Percentiles rank a stretch among this genome's conserved stretches.
phyloP scores from a whole-genome alignment of 2,329 filamentous ascomycete genomes.

The Cordyceps sp. region DNA sequence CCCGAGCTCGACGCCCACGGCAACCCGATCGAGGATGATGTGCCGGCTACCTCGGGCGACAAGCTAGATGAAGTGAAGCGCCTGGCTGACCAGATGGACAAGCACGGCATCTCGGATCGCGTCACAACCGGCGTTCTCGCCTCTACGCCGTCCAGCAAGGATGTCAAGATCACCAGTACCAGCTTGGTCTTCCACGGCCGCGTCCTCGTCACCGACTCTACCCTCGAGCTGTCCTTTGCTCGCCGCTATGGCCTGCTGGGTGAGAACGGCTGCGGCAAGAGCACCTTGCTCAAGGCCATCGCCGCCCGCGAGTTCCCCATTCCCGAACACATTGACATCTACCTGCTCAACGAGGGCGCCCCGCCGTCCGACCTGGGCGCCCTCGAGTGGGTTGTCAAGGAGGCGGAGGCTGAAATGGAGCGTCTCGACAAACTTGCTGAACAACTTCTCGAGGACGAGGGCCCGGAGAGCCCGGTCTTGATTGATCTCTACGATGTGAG shows the following conservation, averaged over 20 bases:
- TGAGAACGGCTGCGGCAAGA: conserved; percentile 99
- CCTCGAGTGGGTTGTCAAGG: conserved; percentile 89
- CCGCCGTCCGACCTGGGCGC: conserved; percentile 78
- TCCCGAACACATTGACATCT: conserved; percentile 93
- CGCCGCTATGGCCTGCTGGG: conserved; percentile 88
- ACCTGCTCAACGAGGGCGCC: conserved; percentile 93
- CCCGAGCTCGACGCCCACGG: conserved; percentile 47
- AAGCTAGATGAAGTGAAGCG: conserved; percentile 74
- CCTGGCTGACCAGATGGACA: conserved; percentile 83
- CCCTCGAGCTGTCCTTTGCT: conserved; percentile 81
- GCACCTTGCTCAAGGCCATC: conserved; percentile 91
- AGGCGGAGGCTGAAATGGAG: conserved; percentile 86
- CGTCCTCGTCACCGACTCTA: conserved; percentile 87
- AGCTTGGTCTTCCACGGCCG: conserved; percentile 96
- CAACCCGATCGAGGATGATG: conserved; percentile 37
- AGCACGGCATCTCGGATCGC: conserved; percentile 88
- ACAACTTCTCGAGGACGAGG: conserved; percentile 77
- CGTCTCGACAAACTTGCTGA: conserved; percentile 80
- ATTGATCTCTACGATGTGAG: conserved; percentile 92
- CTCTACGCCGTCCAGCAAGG: conserved; percentile 69
- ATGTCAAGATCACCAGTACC: conserved; percentile 91
- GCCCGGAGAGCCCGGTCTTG: conserved; percentile 76
- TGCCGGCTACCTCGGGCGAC: conserved; percentile 51
- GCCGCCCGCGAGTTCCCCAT: conserved; percentile 87
- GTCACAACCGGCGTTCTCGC: conserved; percentile 94